Conservation (phyloP, 225 moss, liverwort and hornwort species). For the Antitrichia curtipendula region DNA sequence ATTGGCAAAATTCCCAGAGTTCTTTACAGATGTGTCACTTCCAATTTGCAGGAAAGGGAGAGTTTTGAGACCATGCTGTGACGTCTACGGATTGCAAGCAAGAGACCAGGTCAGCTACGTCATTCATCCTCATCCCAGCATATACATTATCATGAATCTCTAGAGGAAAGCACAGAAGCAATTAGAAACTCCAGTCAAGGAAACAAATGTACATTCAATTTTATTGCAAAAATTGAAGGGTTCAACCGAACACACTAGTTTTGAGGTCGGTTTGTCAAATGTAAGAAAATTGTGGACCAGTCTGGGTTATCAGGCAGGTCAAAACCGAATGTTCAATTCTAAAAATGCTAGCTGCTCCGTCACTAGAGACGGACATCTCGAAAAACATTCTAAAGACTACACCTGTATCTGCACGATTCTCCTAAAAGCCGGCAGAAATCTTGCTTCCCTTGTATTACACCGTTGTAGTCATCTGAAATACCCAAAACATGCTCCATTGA, state of each 20-base stretch:
- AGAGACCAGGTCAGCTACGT: background rate
- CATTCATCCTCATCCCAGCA: background rate
- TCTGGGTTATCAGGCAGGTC: background rate
- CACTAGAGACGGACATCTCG: background rate
- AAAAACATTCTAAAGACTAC: background rate
- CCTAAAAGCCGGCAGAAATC: background rate
- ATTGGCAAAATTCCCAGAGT: background rate
- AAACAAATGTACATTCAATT: background rate
- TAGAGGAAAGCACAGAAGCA: background rate
- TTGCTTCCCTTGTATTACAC: background rate
- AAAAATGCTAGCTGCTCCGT: background rate
- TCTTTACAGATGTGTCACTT: background rate
- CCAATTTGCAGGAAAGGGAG: background rate
- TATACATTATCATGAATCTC: background rate
- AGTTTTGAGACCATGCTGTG: background rate
- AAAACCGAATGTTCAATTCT: background rate
- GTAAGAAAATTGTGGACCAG: background rate
- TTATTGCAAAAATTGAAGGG: background rate
- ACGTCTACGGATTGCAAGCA: background rate
- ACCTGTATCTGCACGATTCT: background rate
- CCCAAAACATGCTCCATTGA: constrained; percentile 16
- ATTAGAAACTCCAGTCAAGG: background rate
- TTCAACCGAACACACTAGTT: background rate
- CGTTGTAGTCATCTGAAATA: constrained; percentile 11
- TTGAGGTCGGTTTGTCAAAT: background rate